Base-by-base conservation (phyloP, 257 asterid species). In the Scutellaria baicalensis region DNA sequence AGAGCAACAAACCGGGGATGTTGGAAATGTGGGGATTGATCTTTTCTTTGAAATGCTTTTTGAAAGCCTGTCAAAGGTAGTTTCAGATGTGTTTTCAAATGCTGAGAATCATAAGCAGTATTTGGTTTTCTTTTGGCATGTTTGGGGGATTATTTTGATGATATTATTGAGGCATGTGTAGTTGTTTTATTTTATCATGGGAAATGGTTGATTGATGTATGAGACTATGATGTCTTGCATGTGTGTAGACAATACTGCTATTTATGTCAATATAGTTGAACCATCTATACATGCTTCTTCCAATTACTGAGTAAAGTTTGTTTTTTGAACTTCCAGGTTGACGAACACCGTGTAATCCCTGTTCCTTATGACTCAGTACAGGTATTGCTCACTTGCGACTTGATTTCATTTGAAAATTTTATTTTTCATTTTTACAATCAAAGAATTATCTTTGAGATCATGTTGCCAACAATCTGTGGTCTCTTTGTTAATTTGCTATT, bases 41-140 rank as follows among this genome's bases (percentile, higher is more conserved):
- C 98, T 93, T 60, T 93, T 93, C 95, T 93, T 93, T 77, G 98
- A 93, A 82, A 93, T 93, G 98, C 95, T 93, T 66, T 93, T 93
- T 47, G 98, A 93, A 75, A 90, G 98, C 89, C 84, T 93, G 71
- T 90, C 98, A 71, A 93, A 93, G 98, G 98, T 90, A 66, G 45
- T 66, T 68, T 8, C 38, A 20, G 11, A 44, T 72, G 68, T 66
- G 57, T 49, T 75, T 63, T 21, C 67, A 23, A 36, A 58, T 11
- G 52, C 52, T 50, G 23, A 18, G 14, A 23, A 38, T 10, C 58
- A 40, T 36, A 13, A 39, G 1, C 9, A 21, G 38, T 49, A 33
- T 71, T 51, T 60, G 45, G 47, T 69, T n/a, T 70, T 59, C 35
- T 59, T 49, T 68, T 57, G 31, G 47, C 74, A 17, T 43, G 74